A percentile compares a stretch with the other conserved stretches of the same genome.
Conservation (phyloP, 495 filamentous ascomycete species). For the Neurospora tetrasperma region DNA sequence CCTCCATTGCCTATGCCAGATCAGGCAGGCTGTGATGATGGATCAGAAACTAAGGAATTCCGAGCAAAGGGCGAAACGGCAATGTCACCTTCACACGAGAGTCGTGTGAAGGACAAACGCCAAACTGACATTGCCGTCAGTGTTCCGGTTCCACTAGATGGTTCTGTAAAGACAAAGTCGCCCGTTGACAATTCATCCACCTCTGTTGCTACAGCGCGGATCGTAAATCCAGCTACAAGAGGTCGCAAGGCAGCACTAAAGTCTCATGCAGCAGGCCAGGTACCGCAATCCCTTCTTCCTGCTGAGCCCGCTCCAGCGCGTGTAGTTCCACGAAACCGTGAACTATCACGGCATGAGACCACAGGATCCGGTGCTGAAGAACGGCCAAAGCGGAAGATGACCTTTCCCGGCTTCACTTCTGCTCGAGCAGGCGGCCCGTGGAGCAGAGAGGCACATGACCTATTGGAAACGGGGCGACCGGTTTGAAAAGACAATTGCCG, state of each 20-base stretch:
- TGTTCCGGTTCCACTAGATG: not conserved
- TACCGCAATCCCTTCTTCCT: slow-evolving; percentile 30
- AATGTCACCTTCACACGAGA: not conserved
- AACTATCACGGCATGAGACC: slow-evolving; percentile 1
- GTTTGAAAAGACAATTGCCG: slow-evolving; percentile 3
- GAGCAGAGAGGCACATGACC: slow-evolving; percentile 43
- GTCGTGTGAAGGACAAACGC: not conserved
- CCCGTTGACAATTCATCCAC: not conserved
- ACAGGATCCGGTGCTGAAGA: slow-evolving; percentile 4
- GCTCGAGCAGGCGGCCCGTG: slow-evolving; percentile 37
- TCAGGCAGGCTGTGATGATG: not conserved
- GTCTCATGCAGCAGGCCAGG: slow-evolving; percentile 36
- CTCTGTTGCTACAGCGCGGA: slow-evolving; percentile 4
- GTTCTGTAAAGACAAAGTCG: not conserved
- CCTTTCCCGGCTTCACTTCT: slow-evolving; percentile 29
- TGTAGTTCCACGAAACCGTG: not conserved
- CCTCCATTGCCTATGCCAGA: not conserved
- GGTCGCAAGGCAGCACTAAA: slow-evolving; percentile 40
- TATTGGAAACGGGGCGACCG: slow-evolving; percentile 36
- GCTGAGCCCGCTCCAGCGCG: slow-evolving; percentile 10
- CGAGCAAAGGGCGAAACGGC: not conserved
- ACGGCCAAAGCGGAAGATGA: slow-evolving; percentile 20
- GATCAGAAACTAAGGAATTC: not conserved
- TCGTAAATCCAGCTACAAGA: slow-evolving; percentile 37
- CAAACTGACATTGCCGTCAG: not conserved